phyloP scores from a whole-genome alignment of 2,329 filamentous ascomycete species.

The Apiospora arundinis region DNA sequence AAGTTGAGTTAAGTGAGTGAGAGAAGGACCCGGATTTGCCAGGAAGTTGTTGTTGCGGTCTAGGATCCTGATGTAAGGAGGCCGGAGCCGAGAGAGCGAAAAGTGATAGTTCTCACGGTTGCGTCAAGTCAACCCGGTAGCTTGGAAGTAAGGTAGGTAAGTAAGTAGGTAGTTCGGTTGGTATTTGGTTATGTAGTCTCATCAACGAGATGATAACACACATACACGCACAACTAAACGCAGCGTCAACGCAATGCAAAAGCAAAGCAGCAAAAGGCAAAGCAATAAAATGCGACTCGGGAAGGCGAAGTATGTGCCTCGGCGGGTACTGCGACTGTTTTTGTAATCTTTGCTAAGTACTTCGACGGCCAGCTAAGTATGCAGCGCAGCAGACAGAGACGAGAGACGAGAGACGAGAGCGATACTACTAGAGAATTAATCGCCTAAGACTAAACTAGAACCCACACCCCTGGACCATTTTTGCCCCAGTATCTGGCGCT shows the following conservation, averaged over 20 bases:
- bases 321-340: conserved; percentile 20
- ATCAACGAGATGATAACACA: background rate
- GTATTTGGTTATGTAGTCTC: background rate
- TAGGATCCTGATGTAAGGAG: conserved; percentile 16
- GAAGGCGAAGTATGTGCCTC: conserved; percentile 11
- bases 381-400: conserved; percentile 3
- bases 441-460: background rate
- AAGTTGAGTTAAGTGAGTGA: background rate
- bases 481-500: conserved; percentile 18
- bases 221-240: background rate
- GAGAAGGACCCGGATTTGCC: background rate
- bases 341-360: conserved; percentile 16
- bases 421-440: background rate
- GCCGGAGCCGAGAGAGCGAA: conserved; percentile 4
- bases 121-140: conserved; percentile 6
- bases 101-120: conserved; percentile 7
- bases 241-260: conserved; percentile 19
- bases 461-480: background rate
- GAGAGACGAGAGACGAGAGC: background rate
- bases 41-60: conserved; percentile 12
- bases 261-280: conserved; percentile 15
- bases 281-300: conserved; percentile 21
- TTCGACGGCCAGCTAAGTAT: background rate
- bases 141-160: background rate
- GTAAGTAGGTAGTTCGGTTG: background rate